These are phyloP conservation scores for Apocynum venetum DNA, from an alignment of 257 asterid species.

Conservation along the genomic window DNA sequence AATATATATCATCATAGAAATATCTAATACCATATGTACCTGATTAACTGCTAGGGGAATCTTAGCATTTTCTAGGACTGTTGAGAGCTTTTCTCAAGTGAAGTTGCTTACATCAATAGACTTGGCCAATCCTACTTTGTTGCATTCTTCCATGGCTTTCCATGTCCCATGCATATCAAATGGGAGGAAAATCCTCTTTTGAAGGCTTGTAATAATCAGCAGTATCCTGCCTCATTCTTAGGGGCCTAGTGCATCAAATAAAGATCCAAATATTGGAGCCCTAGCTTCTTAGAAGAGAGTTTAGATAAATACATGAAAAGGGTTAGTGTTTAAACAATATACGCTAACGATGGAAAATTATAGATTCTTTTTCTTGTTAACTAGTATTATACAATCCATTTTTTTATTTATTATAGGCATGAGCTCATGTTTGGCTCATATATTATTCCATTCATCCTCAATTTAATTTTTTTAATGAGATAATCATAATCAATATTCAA, in stretches of 20 bases:
- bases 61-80: conserved; percentile 26
- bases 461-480: too few species aligned
- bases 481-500: too few species aligned
- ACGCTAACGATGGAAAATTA: too few species aligned
- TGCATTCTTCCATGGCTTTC: conserved; percentile 59
- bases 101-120: conserved; percentile 64
- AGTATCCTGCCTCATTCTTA: conserved; percentile 19
- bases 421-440: too few species aligned
- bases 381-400: too few species aligned
- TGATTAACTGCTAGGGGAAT: conserved; percentile 53
- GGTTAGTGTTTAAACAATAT: too few species aligned
- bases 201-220: neutral
- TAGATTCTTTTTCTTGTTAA: too few species aligned
- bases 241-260: conserved; percentile 56
- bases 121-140: conserved; percentile 40
- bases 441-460: too few species aligned
- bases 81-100: conserved; percentile 40
- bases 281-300: conserved; percentile 44
- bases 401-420: too few species aligned
- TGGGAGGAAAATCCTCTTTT: conserved; percentile 31
- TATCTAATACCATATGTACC: too few species aligned
- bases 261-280: conserved; percentile 45
- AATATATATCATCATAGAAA: too few species aligned
- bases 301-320: too few species aligned
- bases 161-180: conserved; percentile 42